Evolutionary conservation across 2,329 filamentous ascomycete genomes (phyloP).

Genomic region (Cryphonectria naterciae): DNA sequence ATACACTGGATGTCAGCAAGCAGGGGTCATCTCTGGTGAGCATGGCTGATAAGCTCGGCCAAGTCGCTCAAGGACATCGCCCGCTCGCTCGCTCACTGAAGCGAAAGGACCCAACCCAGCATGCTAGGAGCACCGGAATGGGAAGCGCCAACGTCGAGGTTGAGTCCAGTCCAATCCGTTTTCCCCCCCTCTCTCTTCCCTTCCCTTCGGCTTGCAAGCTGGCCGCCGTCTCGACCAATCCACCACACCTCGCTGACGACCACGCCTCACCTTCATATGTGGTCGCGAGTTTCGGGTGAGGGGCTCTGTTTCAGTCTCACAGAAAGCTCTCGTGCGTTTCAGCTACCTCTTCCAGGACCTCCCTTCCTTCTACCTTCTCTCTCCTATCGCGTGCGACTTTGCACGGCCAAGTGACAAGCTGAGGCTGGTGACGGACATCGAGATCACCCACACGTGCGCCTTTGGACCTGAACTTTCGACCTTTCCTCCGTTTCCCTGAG

Average conservation of each 20-base stretch:
- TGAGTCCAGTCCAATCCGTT: neutral
- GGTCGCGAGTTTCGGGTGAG: constrained; percentile 12
- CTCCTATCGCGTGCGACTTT: neutral
- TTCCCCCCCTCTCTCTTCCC: neutral
- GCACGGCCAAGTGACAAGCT: constrained; percentile 13
- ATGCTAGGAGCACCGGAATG: constrained; percentile 1
- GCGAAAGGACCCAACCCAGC: neutral
- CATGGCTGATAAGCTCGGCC: constrained; percentile 8
- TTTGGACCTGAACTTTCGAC: neutral
- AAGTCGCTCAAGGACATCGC: constrained; percentile 2
- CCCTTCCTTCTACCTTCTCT: neutral
- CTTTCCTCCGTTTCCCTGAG: neutral
- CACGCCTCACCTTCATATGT: neutral
- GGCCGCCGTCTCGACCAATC: neutral
- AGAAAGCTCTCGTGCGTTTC: neutral
- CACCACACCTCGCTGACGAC: neutral
- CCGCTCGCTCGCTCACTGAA: neutral
- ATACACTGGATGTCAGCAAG: constrained; percentile 3
- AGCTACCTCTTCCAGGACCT: neutral
- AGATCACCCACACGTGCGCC: constrained; percentile 11
- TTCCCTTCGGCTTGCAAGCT: neutral
- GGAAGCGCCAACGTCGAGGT: constrained; percentile 2
- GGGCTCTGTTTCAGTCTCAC: constrained; percentile 6
- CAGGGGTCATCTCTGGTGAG: constrained; percentile 7
- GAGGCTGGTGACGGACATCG: constrained; percentile 7